phyloP scores from a whole-genome alignment of 2,329 filamentous ascomycete genomes.

The Claviceps capensis region DNA sequence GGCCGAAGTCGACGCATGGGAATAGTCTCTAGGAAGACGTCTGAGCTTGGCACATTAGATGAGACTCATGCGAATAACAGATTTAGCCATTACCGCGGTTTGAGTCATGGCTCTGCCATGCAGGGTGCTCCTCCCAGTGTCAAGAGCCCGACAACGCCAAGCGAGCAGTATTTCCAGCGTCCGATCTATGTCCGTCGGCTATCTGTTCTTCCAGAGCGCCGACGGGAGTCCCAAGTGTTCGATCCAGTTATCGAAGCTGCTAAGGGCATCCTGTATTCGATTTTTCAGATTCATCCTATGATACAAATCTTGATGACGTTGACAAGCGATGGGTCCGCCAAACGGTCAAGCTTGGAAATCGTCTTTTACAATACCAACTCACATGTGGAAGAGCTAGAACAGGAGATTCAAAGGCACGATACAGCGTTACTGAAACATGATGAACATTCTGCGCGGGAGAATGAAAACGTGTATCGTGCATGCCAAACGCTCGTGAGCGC shows the following conservation, averaged over 20 bases:
- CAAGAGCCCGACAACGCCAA: constrained; percentile 46
- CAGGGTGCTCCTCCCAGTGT: constrained; percentile 31
- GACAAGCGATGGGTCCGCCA: constrained; percentile 44
- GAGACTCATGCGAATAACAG: constrained; percentile 49
- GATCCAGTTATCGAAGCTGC: constrained; percentile 51
- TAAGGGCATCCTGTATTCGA: constrained; percentile 52
- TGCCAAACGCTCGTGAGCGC: constrained; percentile 50
- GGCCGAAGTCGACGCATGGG: constrained; percentile 51
- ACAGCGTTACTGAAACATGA: constrained; percentile 32
- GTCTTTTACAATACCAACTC: constrained; percentile 56
- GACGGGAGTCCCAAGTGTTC: constrained; percentile 45
- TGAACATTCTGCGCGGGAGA: constrained; percentile 36
- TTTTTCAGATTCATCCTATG: constrained; percentile 55
- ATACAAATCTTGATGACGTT: constrained; percentile 52
- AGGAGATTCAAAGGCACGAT: constrained; percentile 50
- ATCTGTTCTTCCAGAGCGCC: constrained; percentile 48
- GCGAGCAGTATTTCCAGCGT: constrained; percentile 41
- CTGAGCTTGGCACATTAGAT: constrained; percentile 48
- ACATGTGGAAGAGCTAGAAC: constrained; percentile 51
- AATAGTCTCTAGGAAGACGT: constrained; percentile 44
- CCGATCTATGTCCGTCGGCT: constrained; percentile 50
- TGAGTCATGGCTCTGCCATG: constrained; percentile 58
- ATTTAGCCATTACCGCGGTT: constrained; percentile 51
- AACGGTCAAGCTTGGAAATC: constrained; percentile 50
- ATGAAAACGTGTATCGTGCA: constrained; percentile 49